phyloP scores from a whole-genome alignment of 2,329 filamentous ascomycete species.

The Diaporthe caulivora region DNA sequence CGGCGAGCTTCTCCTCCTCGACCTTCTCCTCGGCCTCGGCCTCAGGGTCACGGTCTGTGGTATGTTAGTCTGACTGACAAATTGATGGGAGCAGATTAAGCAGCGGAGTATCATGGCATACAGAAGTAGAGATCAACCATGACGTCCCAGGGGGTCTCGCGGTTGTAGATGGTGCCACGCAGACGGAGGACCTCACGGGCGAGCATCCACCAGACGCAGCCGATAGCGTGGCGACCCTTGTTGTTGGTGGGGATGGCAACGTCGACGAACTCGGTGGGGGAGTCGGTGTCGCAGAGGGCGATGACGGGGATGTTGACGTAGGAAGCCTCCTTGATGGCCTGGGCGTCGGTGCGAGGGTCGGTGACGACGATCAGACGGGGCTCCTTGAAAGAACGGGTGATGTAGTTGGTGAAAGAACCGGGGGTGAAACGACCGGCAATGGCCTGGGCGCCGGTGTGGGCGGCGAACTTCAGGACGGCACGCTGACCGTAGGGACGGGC shows the following conservation, averaged over 20 bases:
- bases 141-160: slow-evolving; percentile 98
- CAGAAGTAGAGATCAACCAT: slow-evolving; percentile 99
- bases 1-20: slow-evolving; percentile 91
- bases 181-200: slow-evolving; percentile 99
- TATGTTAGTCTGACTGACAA: slow-evolving; percentile 41
- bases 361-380: slow-evolving; percentile 99
- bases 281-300: slow-evolving; percentile 98
- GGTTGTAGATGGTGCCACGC: slow-evolving; percentile 94
- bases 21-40: slow-evolving; percentile 99
- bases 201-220: slow-evolving; percentile 99
- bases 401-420: slow-evolving; percentile 99
- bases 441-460: slow-evolving; percentile 96
- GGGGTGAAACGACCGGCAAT: slow-evolving; percentile 99
- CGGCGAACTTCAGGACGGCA: slow-evolving; percentile 99
- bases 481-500: slow-evolving; percentile 99
- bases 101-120: slow-evolving; percentile 56
- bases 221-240: slow-evolving; percentile 99
- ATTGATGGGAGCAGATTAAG: neutral
- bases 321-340: slow-evolving; percentile 99
- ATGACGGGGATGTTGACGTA: slow-evolving; percentile 99
- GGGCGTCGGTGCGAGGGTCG: slow-evolving; percentile 98
- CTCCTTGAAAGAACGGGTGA: slow-evolving; percentile 99
- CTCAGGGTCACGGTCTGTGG: slow-evolving; percentile 92
- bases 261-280: slow-evolving; percentile 99
- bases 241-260: slow-evolving; percentile 99